These are phyloP conservation scores for Paecilomyces niveus DNA, from an alignment of 2,329 filamentous ascomycete species.

Conservation along the genomic window DNA sequence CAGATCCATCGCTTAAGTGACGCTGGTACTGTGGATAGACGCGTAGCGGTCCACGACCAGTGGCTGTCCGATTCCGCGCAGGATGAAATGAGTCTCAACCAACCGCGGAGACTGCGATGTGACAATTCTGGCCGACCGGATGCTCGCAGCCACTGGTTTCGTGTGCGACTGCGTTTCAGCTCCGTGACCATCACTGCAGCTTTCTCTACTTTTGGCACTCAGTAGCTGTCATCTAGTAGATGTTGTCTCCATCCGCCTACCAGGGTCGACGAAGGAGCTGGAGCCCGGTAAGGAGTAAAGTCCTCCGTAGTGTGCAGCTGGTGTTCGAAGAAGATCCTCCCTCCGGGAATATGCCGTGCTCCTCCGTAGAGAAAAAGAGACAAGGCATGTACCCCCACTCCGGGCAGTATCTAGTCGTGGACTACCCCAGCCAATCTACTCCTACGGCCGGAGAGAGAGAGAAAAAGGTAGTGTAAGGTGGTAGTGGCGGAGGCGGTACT, in stretches of 20 bases:
- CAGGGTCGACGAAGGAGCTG: not conserved
- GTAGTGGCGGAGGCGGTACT: not conserved
- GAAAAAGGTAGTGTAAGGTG: not conserved
- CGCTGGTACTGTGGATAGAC: not conserved
- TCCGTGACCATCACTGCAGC: not conserved
- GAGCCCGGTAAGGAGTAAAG: not conserved
- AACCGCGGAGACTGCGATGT: not conserved
- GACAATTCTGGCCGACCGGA: not conserved
- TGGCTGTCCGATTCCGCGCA: not conserved
- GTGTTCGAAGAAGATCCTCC: not conserved
- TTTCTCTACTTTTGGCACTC: not conserved
- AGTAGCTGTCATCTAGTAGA: too few relatives aligned
- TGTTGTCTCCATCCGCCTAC: too few relatives aligned
- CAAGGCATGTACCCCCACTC: not conserved
- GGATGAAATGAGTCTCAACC: not conserved
- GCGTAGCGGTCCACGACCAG: not conserved
- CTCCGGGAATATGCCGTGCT: not conserved
- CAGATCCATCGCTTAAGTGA: not conserved
- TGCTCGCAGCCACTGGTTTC: not conserved
- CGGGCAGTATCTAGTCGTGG: not conserved
- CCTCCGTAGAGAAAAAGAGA: not conserved
- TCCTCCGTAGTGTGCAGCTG: not conserved
- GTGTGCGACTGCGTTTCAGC: not conserved
- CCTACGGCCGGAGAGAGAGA: not conserved
- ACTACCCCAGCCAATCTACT: not conserved